Conservation (phyloP, 2,329 filamentous ascomycete species). For the Fusarium buharicum region DNA sequence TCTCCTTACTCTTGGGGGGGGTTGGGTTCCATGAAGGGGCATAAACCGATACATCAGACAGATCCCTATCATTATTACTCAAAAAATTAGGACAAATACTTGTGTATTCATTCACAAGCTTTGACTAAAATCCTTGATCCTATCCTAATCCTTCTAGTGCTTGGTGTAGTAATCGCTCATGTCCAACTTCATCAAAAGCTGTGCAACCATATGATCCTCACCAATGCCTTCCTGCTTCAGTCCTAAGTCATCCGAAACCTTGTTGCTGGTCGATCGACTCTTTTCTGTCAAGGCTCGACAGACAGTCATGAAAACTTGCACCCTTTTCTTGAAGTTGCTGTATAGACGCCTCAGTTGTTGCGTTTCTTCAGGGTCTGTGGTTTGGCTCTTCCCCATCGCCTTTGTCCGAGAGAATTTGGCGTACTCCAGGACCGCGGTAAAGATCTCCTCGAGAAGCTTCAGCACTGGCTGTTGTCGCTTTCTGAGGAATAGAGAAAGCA, state of each 20-base stretch:
- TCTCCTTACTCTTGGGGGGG: too few species aligned
- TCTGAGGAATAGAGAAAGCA: slow-evolving; percentile 77
- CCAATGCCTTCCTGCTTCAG: slow-evolving; percentile 53
- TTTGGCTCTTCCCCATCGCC: slow-evolving; percentile 46
- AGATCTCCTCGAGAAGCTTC: slow-evolving; percentile 79
- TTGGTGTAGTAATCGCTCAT: slow-evolving; percentile 73
- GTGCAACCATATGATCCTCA: slow-evolving; percentile 70
- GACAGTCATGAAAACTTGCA: slow-evolving; percentile 78
- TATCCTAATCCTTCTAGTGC: slow-evolving; percentile 22
- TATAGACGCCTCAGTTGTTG: slow-evolving; percentile 63
- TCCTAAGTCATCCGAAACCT: slow-evolving; percentile 46
- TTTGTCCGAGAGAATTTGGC: slow-evolving; percentile 62
- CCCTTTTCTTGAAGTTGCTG: slow-evolving; percentile 73
- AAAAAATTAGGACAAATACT: not conserved
- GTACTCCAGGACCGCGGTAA: slow-evolving; percentile 76
- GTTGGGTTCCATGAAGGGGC: slow-evolving; percentile 27
- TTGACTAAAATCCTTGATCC: not conserved
- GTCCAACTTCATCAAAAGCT: slow-evolving; percentile 75
- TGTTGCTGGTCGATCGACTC: slow-evolving; percentile 54
- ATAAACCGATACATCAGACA: not conserved
- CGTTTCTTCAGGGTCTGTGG: slow-evolving; percentile 15
- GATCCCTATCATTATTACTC: not conserved
- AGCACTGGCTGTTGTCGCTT: slow-evolving; percentile 79
- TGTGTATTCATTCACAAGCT: not conserved
- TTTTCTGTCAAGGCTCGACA: slow-evolving; percentile 75